Percentiles rank a stretch among this genome's conserved stretches.
Conservation (phyloP, 495 filamentous ascomycete genomes). For the Penicillium canariense region DNA sequence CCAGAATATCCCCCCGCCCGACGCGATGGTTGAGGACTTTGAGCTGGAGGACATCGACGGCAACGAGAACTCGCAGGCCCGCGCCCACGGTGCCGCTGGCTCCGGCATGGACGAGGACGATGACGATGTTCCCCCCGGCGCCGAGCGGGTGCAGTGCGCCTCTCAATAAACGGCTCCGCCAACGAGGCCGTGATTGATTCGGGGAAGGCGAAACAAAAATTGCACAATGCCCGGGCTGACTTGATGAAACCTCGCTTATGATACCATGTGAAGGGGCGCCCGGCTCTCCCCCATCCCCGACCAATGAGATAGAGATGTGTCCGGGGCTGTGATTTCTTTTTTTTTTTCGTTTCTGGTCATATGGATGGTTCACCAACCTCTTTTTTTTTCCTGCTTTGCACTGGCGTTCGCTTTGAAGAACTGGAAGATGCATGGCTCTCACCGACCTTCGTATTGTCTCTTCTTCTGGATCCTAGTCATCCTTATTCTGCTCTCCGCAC, state of each 20-base stretch:
- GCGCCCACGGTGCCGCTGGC: slow-evolving; percentile 65
- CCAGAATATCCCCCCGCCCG: slow-evolving; percentile 60
- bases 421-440: slow-evolving; percentile 30
- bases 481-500: slow-evolving; percentile 12
- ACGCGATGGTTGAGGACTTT: slow-evolving; percentile 89
- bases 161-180: slow-evolving; percentile 70
- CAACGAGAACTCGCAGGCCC: slow-evolving; percentile 59
- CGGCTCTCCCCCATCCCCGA: slow-evolving; percentile 3
- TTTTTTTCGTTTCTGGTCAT: slow-evolving; percentile 30
- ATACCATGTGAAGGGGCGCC: slow-evolving; percentile 41
- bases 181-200: slow-evolving; percentile 1
- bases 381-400: slow-evolving; percentile 27
- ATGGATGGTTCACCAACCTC: slow-evolving; percentile 8
- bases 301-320: slow-evolving; percentile 1
- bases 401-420: slow-evolving; percentile 43
- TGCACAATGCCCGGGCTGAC: slow-evolving; percentile 16
- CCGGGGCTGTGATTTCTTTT: slow-evolving; percentile 20
- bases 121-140: slow-evolving; percentile 70
- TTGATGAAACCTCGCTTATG: slow-evolving; percentile 43
- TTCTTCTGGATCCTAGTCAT: slow-evolving; percentile 7
- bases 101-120: slow-evolving; percentile 81
- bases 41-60: slow-evolving; percentile 78
- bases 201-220: slow-evolving; percentile 8
- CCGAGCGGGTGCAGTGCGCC: slow-evolving; percentile 94
- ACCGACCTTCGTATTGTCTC: slow-evolving; percentile 4